Base-by-base conservation (phyloP, 2,329 filamentous ascomycete species). In the Fusarium brachygibbosum region DNA sequence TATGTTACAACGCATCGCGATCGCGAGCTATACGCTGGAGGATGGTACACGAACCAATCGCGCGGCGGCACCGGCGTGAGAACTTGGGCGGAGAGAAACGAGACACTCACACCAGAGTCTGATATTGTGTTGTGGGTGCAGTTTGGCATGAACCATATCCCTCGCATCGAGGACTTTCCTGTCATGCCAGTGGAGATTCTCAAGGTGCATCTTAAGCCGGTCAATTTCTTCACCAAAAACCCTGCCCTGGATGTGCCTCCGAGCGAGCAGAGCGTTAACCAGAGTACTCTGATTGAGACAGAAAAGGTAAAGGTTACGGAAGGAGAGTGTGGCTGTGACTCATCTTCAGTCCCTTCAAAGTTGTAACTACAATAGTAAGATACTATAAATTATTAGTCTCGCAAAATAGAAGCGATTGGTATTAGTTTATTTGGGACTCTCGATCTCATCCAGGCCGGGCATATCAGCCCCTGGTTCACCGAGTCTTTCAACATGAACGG, bases 91-190 rank as follows among this genome's bases (percentile, higher is more conserved):
- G 62, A 70, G 37, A 42, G 73, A 38, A 79, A 79, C 49, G 74
- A 76, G 31, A 74, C 76, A 63, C 79, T 97, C 71, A 91, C 91
- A 46, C 90, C 97, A 79, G 91, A 90, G 3, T 70, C 59, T 29
- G 92, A 97, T 76, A 82, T 97, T 3, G 79, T 84, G 2, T 59
- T 86, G 0, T 86, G 84, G 84, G 81, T 78, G 14, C 82, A 84
- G 9, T 85, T 84, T 56, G 82, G 83, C 3, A 74, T 85, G 32
- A 85, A 83, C 14, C 83, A 85, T 56, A 83, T 84, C 34, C 83
- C 83, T 0, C 75, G 83, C 1, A 79, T 84, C 2, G 83, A 85
- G 65, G 83, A 85, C 54, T 85, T 83, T 79, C 83, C 83, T 2
- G 83, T 85, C 14, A 85, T 85, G 70, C 70, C 70, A 1, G 69